A percentile compares a stretch with the other conserved stretches of the same genome.
Evolutionary conservation across 805 yeast genomes (phyloP).

Genomic region (Cyberlindnera maclurae): DNA sequence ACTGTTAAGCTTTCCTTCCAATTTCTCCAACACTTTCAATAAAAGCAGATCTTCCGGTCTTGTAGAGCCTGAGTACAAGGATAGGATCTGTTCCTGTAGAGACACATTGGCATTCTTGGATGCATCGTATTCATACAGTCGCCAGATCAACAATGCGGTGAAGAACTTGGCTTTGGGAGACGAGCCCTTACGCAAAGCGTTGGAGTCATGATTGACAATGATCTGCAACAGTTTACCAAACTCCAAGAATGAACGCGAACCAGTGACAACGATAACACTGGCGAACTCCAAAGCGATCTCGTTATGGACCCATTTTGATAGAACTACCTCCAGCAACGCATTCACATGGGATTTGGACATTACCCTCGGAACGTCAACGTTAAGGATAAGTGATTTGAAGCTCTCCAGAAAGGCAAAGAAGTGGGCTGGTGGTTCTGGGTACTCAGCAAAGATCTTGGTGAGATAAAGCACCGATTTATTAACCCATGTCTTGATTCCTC

Average conservation of each 20-base stretch:
- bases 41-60: constrained; percentile 56
- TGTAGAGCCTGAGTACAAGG: constrained; percentile 57
- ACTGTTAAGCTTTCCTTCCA: constrained; percentile 46
- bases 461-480: constrained; percentile 51
- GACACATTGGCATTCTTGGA: constrained; percentile 37
- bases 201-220: constrained; percentile 45
- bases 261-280: constrained; percentile 31
- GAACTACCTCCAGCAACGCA: constrained; percentile 58
- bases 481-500: constrained; percentile 39
- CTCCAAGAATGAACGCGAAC: constrained; percentile 31
- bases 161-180: constrained; percentile 30
- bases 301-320: constrained; percentile 42
- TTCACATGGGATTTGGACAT: constrained; percentile 44
- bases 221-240: constrained; percentile 55
- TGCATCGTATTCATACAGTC: constrained; percentile 42
- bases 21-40: constrained; percentile 42
- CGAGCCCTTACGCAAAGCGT: constrained; percentile 24
- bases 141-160: constrained; percentile 39
- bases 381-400: constrained; percentile 27
- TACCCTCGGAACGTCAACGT: constrained; percentile 29
- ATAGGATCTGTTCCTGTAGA: constrained; percentile 43
- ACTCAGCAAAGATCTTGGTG: constrained; percentile 59
- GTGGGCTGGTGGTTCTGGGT: constrained; percentile 19
- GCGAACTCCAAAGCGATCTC: constrained; percentile 39
- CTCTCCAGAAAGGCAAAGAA: constrained; percentile 28